Base-by-base conservation (phyloP, 495 filamentous ascomycete species). In the Wilcoxina mikolae region DNA sequence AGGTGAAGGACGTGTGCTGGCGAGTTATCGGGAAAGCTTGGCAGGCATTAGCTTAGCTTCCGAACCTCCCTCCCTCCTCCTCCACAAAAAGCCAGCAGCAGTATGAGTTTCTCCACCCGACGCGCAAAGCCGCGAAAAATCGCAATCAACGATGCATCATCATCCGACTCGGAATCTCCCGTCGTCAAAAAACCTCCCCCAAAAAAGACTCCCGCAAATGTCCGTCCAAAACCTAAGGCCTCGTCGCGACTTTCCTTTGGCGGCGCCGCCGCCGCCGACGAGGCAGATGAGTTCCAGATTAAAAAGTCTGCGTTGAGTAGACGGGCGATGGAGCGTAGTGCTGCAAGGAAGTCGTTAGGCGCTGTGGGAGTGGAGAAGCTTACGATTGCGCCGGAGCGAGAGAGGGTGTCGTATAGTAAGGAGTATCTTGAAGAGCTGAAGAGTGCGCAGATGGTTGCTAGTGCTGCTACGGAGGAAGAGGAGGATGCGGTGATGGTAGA, bases 381-480 rank as follows among this genome's bases (percentile, higher is more conserved):
- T 1, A 56, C 64, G 27, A 41, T 46, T 18, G 56, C 31, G 12
- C 42, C 53, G 4, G 79, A 84, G 31, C n/a, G n/a, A n/a, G 84
- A 90, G 42, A 72, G 81, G 43, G 90, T 87, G 2, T 84, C 74
- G 55, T 98, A 98, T 68, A 91, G 76, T 67, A 81, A 82, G 55
- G 87, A 91, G 56, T 84, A 90, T 58, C 72, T 98, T 43, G 82
- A 84, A 46, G 85, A 94, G 66, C 74, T 98, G 5, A 82, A 83
- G 52, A 79, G 76, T 84, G 83, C 7, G 95, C 91, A 0, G 87
- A 86, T 1, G 23, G 39, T 31, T 28, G 39, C 33, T n/a, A 80
- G 80, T 28, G 84, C 83, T 0, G 84, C 87, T 68, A 67, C 38
- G 28, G 65, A 59, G 58, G 68, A 56, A 56, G 49, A 79, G 22